Percentiles rank a stretch among this genome's conserved stretches.
phyloP scores from a whole-genome alignment of 2,329 filamentous ascomycete genomes.

The Cytospora chrysosperma region DNA sequence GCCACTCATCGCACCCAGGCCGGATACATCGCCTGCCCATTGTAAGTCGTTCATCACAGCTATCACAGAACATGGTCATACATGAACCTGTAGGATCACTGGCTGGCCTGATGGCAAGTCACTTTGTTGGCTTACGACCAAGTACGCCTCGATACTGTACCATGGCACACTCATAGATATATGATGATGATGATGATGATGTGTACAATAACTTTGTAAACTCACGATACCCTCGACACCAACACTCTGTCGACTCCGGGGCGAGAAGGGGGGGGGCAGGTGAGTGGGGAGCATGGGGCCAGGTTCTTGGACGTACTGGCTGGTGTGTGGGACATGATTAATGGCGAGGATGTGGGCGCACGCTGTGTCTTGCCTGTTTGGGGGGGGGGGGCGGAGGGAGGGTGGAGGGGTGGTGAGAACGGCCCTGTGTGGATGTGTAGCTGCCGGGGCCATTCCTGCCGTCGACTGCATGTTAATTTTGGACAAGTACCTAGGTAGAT shows the following conservation, averaged over 20 bases:
- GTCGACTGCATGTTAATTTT: not conserved
- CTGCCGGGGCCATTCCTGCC: conserved; percentile 18
- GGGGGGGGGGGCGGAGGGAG: conserved; percentile 32
- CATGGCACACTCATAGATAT: not conserved
- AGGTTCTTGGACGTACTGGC: conserved; percentile 42
- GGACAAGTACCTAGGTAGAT: too few relatives aligned
- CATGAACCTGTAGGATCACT: not conserved
- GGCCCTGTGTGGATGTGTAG: conserved; percentile 46
- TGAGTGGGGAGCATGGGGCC: conserved; percentile 37
- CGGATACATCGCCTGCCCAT: not conserved
- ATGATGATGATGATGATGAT: not conserved
- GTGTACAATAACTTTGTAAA: not conserved
- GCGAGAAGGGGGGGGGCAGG: conserved; percentile 38
- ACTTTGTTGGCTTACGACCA: too few relatives aligned
- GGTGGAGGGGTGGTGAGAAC: conserved; percentile 56
- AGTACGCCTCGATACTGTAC: too few relatives aligned
- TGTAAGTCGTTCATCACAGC: not conserved
- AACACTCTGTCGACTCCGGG: conserved; percentile 32
- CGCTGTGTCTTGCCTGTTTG: conserved; percentile 44
- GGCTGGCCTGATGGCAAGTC: too few relatives aligned
- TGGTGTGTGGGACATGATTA: conserved; percentile 45
- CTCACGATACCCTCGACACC: not conserved
- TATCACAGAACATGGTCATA: not conserved
- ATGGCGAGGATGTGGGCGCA: conserved; percentile 50
- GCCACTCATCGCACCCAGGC: not conserved